phyloP scores from a whole-genome alignment of 1,284 basidiomycete species.

The Inonotus obliquus region DNA sequence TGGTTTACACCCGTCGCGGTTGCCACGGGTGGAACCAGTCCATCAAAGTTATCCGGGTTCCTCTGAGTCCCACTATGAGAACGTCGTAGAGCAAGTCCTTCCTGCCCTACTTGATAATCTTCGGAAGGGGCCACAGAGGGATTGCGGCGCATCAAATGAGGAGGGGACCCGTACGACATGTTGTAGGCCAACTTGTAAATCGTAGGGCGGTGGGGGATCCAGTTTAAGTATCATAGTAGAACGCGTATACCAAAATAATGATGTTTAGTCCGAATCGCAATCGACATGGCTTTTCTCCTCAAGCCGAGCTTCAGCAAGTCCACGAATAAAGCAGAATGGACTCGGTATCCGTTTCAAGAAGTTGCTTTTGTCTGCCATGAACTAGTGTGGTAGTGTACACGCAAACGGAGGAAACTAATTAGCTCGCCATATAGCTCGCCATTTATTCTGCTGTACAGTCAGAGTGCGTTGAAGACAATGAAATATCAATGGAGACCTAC shows the following conservation, averaged over 20 bases:
- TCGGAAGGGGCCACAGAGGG: neutral
- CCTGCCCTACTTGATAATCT: neutral
- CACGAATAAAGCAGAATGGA: too few relatives aligned
- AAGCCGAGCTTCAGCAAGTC: too few relatives aligned
- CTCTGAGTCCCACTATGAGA: constrained; percentile 1
- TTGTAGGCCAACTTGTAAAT: neutral
- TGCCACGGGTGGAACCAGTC: constrained; percentile 1
- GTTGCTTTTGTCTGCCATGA: too few relatives aligned
- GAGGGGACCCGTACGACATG: neutral
- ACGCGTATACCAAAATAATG: neutral
- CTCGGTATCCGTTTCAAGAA: too few relatives aligned
- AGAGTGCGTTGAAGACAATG: too few relatives aligned
- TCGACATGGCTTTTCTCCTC: neutral
- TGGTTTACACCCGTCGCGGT: constrained; percentile 2
- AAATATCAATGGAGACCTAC: too few relatives aligned
- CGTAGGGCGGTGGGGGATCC: neutral
- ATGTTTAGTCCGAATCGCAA: neutral
- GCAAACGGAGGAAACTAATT: too few relatives aligned
- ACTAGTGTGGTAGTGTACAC: too few relatives aligned
- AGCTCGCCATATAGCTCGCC: too few relatives aligned
- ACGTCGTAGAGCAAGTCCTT: neutral
- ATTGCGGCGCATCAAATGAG: neutral
- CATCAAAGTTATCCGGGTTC: neutral
- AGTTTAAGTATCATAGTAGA: neutral
- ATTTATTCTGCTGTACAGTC: too few relatives aligned